Conservation (phyloP, 768 basidiomycete genomes). For the Tricholoma sp. region DNA sequence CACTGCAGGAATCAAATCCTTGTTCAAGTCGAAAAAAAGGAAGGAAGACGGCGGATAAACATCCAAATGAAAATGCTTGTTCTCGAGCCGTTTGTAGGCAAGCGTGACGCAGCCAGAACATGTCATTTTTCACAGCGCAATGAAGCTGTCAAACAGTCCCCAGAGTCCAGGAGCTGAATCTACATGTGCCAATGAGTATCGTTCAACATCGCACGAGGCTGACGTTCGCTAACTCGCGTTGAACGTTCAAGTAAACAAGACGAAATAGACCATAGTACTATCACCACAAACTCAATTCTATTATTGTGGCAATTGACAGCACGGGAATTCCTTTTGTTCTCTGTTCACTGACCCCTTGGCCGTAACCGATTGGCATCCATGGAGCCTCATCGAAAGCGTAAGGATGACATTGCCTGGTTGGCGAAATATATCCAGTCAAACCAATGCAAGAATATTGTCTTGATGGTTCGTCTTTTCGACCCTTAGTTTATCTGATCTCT, state of each 20-base stretch:
- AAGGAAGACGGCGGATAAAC: constrained; percentile 17
- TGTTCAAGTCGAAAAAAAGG: not conserved
- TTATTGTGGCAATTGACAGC: too few species aligned
- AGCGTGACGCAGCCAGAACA: constrained; percentile 9
- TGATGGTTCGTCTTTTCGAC: constrained; percentile 53
- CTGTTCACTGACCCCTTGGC: not conserved
- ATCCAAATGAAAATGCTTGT: constrained; percentile 13
- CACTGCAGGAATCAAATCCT: constrained; percentile 26
- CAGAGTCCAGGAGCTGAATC: not conserved
- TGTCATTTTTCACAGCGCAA: not conserved
- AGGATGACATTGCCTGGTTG: constrained; percentile 36
- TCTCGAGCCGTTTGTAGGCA: constrained; percentile 14
- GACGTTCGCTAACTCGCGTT: too few species aligned
- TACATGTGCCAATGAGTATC: not conserved
- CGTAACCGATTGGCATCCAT: not conserved
- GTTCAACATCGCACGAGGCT: not conserved
- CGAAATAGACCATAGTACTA: too few species aligned
- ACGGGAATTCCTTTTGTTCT: not conserved
- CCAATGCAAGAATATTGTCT: constrained; percentile 59
- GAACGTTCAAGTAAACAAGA: too few species aligned
- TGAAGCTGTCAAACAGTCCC: not conserved
- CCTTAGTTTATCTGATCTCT: not conserved
- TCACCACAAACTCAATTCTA: too few species aligned
- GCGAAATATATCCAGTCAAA: constrained; percentile 68
- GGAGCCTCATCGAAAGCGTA: constrained; percentile 1